Evolutionary conservation across 129 eudicot genomes (phyloP), one percentile per base, ranked within the genome.

Genomic region (Artemisia tridentata): DNA sequence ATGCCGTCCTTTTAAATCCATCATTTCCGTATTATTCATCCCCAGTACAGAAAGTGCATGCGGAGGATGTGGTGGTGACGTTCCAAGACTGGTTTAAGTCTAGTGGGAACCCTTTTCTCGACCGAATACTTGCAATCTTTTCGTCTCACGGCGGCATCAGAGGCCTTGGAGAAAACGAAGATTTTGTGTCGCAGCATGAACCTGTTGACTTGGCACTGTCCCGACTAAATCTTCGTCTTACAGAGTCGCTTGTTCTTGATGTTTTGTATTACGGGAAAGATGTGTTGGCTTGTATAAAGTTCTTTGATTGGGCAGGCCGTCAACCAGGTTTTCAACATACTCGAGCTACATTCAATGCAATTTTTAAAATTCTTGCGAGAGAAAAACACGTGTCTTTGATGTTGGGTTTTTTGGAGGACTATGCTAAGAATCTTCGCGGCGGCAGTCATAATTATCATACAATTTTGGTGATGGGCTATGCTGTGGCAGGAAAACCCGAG

Each of bases 221-320:
- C 7, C 63, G 67, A 11, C 57, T 93, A 16, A 71, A 69, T 50
- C 81, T 93, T 0, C 75, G 48, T 7, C 82, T 93, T 4, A 52
- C 84, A n/a, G 92, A 93, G 10, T 2, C 73, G 9, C 67, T 87
- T 7, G 95, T 93, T 43, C 82, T 93, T 38, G 88, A 89, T 21
- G 92, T 93, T 1, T 70, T 93, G 62, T 77, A 47, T 0, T 85
- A 84, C 50, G 75, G 77, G 17, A 84, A 80, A 12, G 98, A 93
- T 20, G 88, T 89, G 20, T 76, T 89, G 62, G 63, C 88, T 7
- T 83, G 95, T 67, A 56, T 87, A 63, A 87, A 85, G 70, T 93
- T 93, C 77, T 93, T 93, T 74, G 98, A 93, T 79, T 93, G 98
- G 98, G 90, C 90, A 1, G 98, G 92, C 2, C 79, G 92, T 57